phyloP scores from a whole-genome alignment of 306 rosid species.

The Dalbergia oliveri region DNA sequence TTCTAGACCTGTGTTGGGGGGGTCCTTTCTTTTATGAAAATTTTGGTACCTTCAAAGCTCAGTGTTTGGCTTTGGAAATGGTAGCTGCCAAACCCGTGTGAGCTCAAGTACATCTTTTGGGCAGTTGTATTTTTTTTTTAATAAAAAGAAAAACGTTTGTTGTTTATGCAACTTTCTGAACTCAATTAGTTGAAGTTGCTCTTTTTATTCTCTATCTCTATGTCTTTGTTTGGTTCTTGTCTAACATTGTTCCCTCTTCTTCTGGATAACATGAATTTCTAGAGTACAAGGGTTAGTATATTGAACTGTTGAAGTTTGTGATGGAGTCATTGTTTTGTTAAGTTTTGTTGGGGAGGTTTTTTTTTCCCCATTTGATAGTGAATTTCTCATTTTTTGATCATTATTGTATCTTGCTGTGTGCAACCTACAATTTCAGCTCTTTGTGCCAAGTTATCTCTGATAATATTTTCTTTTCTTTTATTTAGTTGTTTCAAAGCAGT shows the following conservation, averaged over 20 bases:
- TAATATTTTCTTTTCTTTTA: conserved; percentile 14
- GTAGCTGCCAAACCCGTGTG: conserved; percentile 72
- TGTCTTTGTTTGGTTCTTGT: neutral
- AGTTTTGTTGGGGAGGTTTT: conserved; percentile 3
- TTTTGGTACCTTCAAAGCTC: conserved; percentile 50
- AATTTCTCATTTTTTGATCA: conserved; percentile 26
- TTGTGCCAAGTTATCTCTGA: conserved; percentile 39
- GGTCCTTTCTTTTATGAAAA: conserved; percentile 60
- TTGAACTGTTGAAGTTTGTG: conserved; percentile 34
- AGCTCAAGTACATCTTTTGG: conserved; percentile 58
- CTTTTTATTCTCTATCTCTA: neutral
- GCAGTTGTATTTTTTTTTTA: conserved; percentile 42
- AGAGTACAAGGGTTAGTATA: neutral
- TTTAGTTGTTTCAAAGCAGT: conserved; percentile 6
- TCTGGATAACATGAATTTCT: neutral
- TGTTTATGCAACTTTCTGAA: conserved; percentile 36
- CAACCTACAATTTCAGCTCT: conserved; percentile 41
- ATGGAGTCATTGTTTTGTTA: conserved; percentile 9
- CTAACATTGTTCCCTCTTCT: neutral
- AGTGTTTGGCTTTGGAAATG: conserved; percentile 72
- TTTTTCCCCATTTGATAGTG: neutral
- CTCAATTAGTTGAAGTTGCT: neutral
- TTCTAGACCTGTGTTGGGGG: conserved; percentile 53
- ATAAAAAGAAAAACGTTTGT: neutral
- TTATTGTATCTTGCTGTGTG: conserved; percentile 23